A percentile compares a stretch with the other conserved stretches of the same genome.
These are phyloP conservation scores for Gossypium ekmanianum DNA, from an alignment of 345 rosid species.

Conservation along the genomic window DNA sequence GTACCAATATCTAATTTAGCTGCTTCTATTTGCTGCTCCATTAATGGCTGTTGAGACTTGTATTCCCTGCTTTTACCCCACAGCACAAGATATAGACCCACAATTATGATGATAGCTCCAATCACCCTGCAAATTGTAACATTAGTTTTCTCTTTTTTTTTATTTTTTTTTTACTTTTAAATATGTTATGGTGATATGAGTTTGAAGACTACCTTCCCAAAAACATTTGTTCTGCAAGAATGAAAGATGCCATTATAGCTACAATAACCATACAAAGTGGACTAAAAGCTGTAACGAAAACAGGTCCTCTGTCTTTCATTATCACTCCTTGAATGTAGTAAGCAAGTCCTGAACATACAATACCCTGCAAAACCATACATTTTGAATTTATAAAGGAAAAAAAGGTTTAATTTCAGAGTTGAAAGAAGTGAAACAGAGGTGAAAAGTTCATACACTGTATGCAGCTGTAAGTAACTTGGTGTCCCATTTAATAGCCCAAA, in stretches of 20 bases:
- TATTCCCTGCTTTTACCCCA: slow-evolving; percentile 89
- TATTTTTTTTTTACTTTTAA: background rate
- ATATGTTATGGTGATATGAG: background rate
- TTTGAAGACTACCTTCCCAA: slow-evolving; percentile 64
- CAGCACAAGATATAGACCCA: slow-evolving; percentile 69
- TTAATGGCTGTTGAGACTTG: slow-evolving; percentile 15
- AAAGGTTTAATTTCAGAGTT: background rate
- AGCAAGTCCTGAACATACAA: slow-evolving; percentile 69
- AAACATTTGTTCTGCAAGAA: slow-evolving; percentile 71
- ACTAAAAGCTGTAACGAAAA: slow-evolving; percentile 78
- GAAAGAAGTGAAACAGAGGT: background rate
- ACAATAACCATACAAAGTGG: slow-evolving; percentile 83
- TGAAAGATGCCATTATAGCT: slow-evolving; percentile 65
- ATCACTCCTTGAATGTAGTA: slow-evolving; percentile 73
- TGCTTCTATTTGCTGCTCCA: slow-evolving; percentile 24
- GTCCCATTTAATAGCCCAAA: slow-evolving; percentile 75
- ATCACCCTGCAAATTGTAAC: slow-evolving; percentile 48
- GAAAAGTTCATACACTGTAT: slow-evolving; percentile 56
- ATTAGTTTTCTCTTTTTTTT: slow-evolving; percentile 1
- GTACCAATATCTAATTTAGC: slow-evolving; percentile 19
- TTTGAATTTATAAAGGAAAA: background rate
- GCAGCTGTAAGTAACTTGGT: slow-evolving; percentile 56
- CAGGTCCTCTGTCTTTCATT: slow-evolving; percentile 85
- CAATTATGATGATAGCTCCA: slow-evolving; percentile 72
- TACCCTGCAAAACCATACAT: slow-evolving; percentile 49